phyloP scores from a whole-genome alignment of 352 stramenopile genomes.

The Albugo laibachii region DNA sequence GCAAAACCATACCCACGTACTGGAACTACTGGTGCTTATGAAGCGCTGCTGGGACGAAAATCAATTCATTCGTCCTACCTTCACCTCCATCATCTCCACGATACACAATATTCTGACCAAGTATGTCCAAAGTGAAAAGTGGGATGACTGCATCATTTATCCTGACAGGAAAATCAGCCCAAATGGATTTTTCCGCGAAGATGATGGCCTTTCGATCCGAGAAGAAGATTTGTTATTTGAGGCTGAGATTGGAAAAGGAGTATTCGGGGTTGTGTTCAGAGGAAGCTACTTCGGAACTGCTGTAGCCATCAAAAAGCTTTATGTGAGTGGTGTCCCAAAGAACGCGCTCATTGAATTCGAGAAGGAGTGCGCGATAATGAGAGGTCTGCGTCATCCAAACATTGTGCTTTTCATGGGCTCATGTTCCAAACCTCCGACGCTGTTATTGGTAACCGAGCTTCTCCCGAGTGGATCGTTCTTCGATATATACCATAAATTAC shows the following conservation, averaged over 20 bases:
- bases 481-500: slow-evolving; percentile 75
- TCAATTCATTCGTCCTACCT: slow-evolving; percentile 43
- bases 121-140: slow-evolving; percentile 52
- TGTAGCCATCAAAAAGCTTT: slow-evolving; percentile 70
- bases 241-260: slow-evolving; percentile 40
- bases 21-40: slow-evolving; percentile 53
- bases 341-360: slow-evolving; percentile 69
- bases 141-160: slow-evolving; percentile 71
- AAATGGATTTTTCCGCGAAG: slow-evolving; percentile 18
- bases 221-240: slow-evolving; percentile 61
- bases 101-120: slow-evolving; percentile 46
- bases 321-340: slow-evolving; percentile 56
- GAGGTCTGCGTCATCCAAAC: slow-evolving; percentile 89
- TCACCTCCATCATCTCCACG: slow-evolving; percentile 62
- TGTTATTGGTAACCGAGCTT: slow-evolving; percentile 90
- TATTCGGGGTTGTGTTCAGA: slow-evolving; percentile 72
- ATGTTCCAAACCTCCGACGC: slow-evolving; percentile 90
- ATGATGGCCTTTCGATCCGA: slow-evolving; percentile 57
- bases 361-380: slow-evolving; percentile 75
- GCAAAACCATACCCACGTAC: slow-evolving; percentile 22
- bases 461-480: slow-evolving; percentile 73
- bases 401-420: slow-evolving; percentile 97
- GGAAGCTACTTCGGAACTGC: slow-evolving; percentile 67
- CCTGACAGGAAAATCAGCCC: slow-evolving; percentile 49
- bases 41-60: slow-evolving; percentile 58